Evolutionary conservation across 23 red algal genomes (phyloP), one percentile per base, ranked within the genome.

Genomic region (Gracilaria caudata): DNA sequence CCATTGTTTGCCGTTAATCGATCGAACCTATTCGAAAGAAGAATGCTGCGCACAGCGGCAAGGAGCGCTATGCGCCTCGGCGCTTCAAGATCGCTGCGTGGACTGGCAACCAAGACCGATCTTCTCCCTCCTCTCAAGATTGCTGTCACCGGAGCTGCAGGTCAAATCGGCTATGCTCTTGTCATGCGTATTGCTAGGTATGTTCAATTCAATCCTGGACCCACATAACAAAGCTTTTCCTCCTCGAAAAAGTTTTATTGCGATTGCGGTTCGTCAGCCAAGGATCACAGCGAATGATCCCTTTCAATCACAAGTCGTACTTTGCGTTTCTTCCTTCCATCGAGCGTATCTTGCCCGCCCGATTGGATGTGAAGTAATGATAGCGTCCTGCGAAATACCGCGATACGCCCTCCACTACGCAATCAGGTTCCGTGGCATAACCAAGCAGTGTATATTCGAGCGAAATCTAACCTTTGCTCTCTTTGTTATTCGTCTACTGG

Each of bases 131-230:
- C 89, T 17, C 89, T 98, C 82, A 91, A 87, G 41, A 92, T 98
- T 23, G 87, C 96, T 23, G 96, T 98, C 65, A 98, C 96, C n/a
- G 96, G 96, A 44, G 96, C 96, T 45, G 96, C 96, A 7, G 96
- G 96, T 24, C 92, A 95, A 86, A 98, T 98, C 73, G 96, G 92
- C n/a, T 98, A 98, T 83, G 82, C 88, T 30, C 91, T 95, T 61
- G 64, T 98, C 54, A 94, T 93, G 81, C 89, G 96, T 34, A 93
- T 98, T 45, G 96, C 96, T 3, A 90, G 84, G 94, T 96, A 90
- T 23, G 94, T 84, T 57, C 7, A 37, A 43, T 13, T 49, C 34
- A 4, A 39, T 41, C 33, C 65, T 10, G 13, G 32, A 21, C 5
- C 21, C 65, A 19, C 4, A 30, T 68, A 34, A 26, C 20, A 33